These are phyloP conservation scores for Karstenula rhodostoma DNA, from an alignment of 2,329 filamentous ascomycete species.

Conservation along the genomic window DNA sequence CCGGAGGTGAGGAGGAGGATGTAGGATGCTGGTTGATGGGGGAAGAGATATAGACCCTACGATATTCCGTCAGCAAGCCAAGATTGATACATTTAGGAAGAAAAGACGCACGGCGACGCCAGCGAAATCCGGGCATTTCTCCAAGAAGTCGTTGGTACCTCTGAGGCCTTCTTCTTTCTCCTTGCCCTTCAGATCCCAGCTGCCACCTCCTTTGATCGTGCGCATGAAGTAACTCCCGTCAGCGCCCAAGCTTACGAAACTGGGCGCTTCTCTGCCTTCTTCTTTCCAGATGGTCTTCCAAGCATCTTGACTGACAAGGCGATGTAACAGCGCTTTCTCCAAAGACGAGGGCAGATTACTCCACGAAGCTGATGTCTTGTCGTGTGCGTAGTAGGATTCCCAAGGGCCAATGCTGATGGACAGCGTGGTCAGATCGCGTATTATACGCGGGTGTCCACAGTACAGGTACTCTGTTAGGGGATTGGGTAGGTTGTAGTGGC, in stretches of 20 bases:
- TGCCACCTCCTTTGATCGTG: constrained; percentile 41
- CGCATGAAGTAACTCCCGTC: constrained; percentile 44
- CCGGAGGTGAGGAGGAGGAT: constrained; percentile 37
- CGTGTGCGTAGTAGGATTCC: constrained; percentile 42
- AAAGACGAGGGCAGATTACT: constrained; percentile 36
- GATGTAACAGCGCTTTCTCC: constrained; percentile 35
- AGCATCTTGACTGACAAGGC: constrained; percentile 34
- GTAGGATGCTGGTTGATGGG: constrained; percentile 34
- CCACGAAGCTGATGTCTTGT: constrained; percentile 37
- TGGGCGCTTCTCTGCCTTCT: constrained; percentile 34
- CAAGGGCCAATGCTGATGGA: constrained; percentile 40
- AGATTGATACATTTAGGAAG: not conserved
- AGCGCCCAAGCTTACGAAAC: constrained; percentile 40
- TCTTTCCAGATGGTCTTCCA: constrained; percentile 39
- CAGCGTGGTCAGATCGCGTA: constrained; percentile 37
- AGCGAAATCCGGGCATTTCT: constrained; percentile 30
- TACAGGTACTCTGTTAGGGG: constrained; percentile 41
- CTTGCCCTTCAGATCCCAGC: constrained; percentile 40
- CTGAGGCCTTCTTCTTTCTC: constrained; percentile 33
- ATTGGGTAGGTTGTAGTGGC: constrained; percentile 45
- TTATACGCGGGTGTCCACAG: constrained; percentile 31
- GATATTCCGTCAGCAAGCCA: not conserved
- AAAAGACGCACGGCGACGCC: constrained; percentile 33
- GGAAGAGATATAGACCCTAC: constrained; percentile 43
- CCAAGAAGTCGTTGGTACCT: constrained; percentile 39